A percentile compares a stretch with the other conserved stretches of the same genome.
These are phyloP conservation scores for Candida oleophila DNA, from an alignment of 805 yeast species.

Conservation along the genomic window DNA sequence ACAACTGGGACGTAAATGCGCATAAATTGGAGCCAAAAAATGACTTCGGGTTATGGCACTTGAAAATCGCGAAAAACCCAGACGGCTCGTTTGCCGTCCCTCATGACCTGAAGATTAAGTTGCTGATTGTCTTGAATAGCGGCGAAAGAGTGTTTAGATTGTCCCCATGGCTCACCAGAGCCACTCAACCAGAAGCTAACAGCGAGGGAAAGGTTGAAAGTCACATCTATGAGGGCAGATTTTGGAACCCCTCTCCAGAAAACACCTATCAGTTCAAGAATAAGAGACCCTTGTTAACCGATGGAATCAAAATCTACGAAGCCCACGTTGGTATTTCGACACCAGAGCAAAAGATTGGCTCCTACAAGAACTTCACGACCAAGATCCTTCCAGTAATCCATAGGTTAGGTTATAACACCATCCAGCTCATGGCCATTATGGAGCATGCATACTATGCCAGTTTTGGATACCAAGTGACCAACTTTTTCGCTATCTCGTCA, in stretches of 20 bases:
- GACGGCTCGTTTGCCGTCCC: conserved; percentile 61
- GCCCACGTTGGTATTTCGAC: conserved; percentile 95
- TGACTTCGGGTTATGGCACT: conserved; percentile 68
- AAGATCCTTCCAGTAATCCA: conserved; percentile 82
- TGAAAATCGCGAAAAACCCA: conserved; percentile 49
- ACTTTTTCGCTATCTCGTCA: conserved; percentile 86
- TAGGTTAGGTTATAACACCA: conserved; percentile 84
- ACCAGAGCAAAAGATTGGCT: conserved; percentile 81
- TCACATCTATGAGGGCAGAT: conserved; percentile 75
- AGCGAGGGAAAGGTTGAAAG: not conserved
- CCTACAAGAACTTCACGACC: conserved; percentile 80
- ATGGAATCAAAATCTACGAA: conserved; percentile 75
- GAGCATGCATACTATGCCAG: conserved; percentile 98
- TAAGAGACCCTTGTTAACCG: conserved; percentile 54
- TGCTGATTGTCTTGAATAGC: conserved; percentile 59
- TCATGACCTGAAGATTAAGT: conserved; percentile 78
- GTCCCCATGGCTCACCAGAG: conserved; percentile 87
- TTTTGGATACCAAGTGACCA: conserved; percentile 95
- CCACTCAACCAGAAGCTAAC: conserved; percentile 64
- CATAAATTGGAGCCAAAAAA: conserved; percentile 57
- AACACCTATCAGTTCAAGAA: conserved; percentile 59
- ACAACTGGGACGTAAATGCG: conserved; percentile 65
- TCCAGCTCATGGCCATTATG: conserved; percentile 97
- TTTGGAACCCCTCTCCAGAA: conserved; percentile 75
- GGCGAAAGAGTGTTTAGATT: conserved; percentile 76